phyloP scores from a whole-genome alignment of 2,329 filamentous ascomycete species.

The Aspergillus arachidicola region DNA sequence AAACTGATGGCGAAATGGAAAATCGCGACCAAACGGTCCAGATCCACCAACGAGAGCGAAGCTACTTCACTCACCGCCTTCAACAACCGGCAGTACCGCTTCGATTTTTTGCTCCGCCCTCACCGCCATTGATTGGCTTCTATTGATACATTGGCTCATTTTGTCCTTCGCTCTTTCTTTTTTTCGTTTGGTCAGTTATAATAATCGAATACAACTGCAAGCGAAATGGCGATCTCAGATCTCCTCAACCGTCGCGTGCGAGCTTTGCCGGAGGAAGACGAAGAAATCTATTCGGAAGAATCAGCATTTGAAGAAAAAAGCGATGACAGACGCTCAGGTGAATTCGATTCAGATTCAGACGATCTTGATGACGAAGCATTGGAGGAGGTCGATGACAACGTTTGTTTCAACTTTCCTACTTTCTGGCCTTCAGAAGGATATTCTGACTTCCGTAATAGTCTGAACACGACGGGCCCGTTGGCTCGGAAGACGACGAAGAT shows the following conservation, averaged over 20 bases:
- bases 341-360: slow-evolving; percentile 17
- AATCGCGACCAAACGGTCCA: slow-evolving; percentile 6
- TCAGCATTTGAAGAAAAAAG: slow-evolving; percentile 27
- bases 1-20: slow-evolving; percentile 5
- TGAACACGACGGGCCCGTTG: slow-evolving; percentile 44
- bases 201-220: not conserved
- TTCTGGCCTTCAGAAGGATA: not conserved
- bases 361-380: slow-evolving; percentile 14
- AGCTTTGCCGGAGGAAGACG: slow-evolving; percentile 45
- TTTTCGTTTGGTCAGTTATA: not conserved
- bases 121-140: slow-evolving; percentile 8
- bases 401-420: not conserved
- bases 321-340: slow-evolving; percentile 19
- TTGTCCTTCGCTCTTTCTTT: not conserved
- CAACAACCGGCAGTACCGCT: slow-evolving; percentile 28
- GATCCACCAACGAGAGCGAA: not conserved
- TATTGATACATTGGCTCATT: not conserved
- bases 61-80: slow-evolving; percentile 24
- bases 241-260: slow-evolving; percentile 47
- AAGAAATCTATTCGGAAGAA: slow-evolving; percentile 38
- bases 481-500: slow-evolving; percentile 40
- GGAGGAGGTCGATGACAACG: slow-evolving; percentile 15
- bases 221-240: slow-evolving; percentile 40
- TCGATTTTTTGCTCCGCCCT: slow-evolving; percentile 20
- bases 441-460: slow-evolving; percentile 29